phyloP scores from a whole-genome alignment of 2,329 filamentous ascomycete species.

The Botrytis aclada region DNA sequence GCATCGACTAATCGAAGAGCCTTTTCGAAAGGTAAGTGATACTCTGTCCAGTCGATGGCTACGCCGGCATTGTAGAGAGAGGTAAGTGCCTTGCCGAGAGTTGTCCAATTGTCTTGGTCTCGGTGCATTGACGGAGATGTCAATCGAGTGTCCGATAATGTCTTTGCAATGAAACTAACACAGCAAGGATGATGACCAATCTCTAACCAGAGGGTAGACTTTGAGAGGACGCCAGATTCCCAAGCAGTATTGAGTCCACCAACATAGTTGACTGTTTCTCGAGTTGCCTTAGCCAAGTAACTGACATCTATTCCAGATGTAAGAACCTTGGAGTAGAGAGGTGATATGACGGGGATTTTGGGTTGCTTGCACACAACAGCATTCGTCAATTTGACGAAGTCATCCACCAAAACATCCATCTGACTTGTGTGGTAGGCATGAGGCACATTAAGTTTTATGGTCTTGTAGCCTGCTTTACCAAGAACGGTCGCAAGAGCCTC shows the following conservation, averaged over 20 bases:
- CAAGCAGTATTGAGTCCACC: slow-evolving; percentile 55
- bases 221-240: slow-evolving; percentile 54
- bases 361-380: neutral
- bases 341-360: neutral
- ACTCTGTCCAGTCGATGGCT: slow-evolving; percentile 13
- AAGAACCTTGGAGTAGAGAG: neutral
- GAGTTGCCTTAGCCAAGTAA: slow-evolving; percentile 63
- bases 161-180: neutral
- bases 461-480: slow-evolving; percentile 49
- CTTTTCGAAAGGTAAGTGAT: slow-evolving; percentile 3
- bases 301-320: slow-evolving; percentile 50
- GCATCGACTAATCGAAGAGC: slow-evolving; percentile 33
- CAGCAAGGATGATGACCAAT: slow-evolving; percentile 4
- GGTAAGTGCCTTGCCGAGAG: neutral
- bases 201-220: slow-evolving; percentile 41
- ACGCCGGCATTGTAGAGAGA: neutral
- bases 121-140: neutral
- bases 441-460: slow-evolving; percentile 58
- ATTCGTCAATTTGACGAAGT: slow-evolving; percentile 46
- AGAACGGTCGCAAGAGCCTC: neutral
- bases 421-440: slow-evolving; percentile 65
- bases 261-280: slow-evolving; percentile 63
- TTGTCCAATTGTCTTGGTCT: slow-evolving; percentile 39
- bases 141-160: neutral
- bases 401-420: slow-evolving; percentile 46